These are phyloP conservation scores for Citropsis articulata DNA, from an alignment of 345 rosid species.

Conservation along the genomic window DNA sequence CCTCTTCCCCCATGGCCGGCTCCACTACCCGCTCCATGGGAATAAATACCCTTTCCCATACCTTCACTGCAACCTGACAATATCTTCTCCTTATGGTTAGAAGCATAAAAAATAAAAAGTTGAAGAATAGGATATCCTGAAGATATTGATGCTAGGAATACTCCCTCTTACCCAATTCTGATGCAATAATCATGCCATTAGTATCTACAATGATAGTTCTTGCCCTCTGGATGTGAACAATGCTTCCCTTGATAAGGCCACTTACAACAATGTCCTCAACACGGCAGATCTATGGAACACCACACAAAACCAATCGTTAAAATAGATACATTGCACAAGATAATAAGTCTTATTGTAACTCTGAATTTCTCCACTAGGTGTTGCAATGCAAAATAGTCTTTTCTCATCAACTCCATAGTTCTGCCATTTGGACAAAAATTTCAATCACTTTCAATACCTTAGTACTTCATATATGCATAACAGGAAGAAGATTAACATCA, in stretches of 20 bases:
- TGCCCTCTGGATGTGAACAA: constrained; percentile 91
- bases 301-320: constrained; percentile 4
- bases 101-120: constrained; percentile 11
- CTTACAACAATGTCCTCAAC: constrained; percentile 92
- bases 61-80: constrained; percentile 88
- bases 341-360: not conserved
- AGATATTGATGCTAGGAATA: constrained; percentile 13
- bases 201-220: constrained; percentile 68
- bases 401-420: not conserved
- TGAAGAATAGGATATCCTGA: not conserved
- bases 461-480: not conserved
- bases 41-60: constrained; percentile 78
- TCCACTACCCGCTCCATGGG: constrained; percentile 92
- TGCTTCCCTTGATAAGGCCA: constrained; percentile 86
- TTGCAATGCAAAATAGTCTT: not conserved
- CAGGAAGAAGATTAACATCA: not conserved
- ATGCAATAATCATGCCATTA: constrained; percentile 72
- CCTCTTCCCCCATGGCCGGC: constrained; percentile 98
- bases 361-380: not conserved
- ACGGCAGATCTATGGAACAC: constrained; percentile 69
- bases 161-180: constrained; percentile 66
- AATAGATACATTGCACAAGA: not conserved
- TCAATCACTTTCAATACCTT: not conserved
- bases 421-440: not conserved
- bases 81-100: constrained; percentile 12